phyloP scores from a whole-genome alignment of 495 filamentous ascomycete species.

The Trichocladium antarcticum region DNA sequence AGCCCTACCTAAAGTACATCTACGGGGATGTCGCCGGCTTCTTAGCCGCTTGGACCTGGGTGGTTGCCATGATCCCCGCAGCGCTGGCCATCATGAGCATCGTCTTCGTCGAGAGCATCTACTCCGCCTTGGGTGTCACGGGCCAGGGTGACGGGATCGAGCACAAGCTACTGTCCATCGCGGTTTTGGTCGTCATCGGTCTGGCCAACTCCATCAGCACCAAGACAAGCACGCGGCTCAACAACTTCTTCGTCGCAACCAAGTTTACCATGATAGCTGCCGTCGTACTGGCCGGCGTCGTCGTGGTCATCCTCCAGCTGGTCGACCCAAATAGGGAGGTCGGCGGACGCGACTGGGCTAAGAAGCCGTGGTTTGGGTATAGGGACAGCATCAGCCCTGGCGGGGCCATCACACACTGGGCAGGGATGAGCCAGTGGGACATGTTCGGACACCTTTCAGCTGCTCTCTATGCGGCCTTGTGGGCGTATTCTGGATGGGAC shows the following conservation, averaged over 20 bases:
- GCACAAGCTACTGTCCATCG: slow-evolving; percentile 41
- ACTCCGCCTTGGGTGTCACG: slow-evolving; percentile 37
- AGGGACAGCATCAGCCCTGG: slow-evolving; percentile 35
- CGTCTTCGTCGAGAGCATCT: slow-evolving; percentile 48
- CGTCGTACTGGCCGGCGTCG: slow-evolving; percentile 39
- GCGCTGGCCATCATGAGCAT: slow-evolving; percentile 48
- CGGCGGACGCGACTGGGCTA: slow-evolving; percentile 43
- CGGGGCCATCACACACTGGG: slow-evolving; percentile 42
- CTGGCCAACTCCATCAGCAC: slow-evolving; percentile 47
- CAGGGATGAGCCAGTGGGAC: slow-evolving; percentile 35
- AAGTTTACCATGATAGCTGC: slow-evolving; percentile 41
- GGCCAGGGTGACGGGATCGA: slow-evolving; percentile 29
- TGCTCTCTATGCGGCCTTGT: slow-evolving; percentile 44
- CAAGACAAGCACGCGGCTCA: slow-evolving; percentile 42
- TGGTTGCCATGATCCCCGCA: slow-evolving; percentile 46
- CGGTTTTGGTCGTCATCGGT: slow-evolving; percentile 35
- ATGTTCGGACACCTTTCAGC: slow-evolving; percentile 43
- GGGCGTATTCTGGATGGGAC: slow-evolving; percentile 52
- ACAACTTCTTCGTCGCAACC: slow-evolving; percentile 42
- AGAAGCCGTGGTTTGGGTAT: slow-evolving; percentile 39
- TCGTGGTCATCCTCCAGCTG: slow-evolving; percentile 32
- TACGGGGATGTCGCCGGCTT: slow-evolving; percentile 47
- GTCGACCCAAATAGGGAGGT: slow-evolving; percentile 23
- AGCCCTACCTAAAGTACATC: slow-evolving; percentile 45
- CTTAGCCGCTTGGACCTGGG: slow-evolving; percentile 47